phyloP scores from a whole-genome alignment of 495 filamentous ascomycete genomes.

The Aspergillus leporis region DNA sequence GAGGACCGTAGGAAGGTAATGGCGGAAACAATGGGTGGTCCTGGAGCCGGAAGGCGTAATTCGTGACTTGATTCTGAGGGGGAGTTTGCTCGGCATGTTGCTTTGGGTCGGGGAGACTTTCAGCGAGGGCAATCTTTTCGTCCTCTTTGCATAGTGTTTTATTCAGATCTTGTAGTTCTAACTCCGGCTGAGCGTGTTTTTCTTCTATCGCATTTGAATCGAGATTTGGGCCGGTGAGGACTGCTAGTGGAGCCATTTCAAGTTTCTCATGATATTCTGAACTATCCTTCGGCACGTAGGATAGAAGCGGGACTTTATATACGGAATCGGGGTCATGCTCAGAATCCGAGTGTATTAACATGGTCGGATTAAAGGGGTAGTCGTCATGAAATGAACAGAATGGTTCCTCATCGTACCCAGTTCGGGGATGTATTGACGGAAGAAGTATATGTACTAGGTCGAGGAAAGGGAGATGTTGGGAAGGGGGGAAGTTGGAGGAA shows the following conservation, averaged over 20 bases:
- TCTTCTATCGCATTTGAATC: neutral
- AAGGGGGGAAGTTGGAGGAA: neutral
- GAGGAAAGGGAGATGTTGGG: neutral
- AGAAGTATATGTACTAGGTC: neutral
- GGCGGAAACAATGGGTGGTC: slow-evolving; percentile 83
- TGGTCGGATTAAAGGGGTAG: neutral
- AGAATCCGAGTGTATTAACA: neutral
- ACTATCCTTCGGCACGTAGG: neutral
- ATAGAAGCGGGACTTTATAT: slow-evolving; percentile 2
- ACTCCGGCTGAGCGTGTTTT: slow-evolving; percentile 1
- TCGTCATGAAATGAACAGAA: slow-evolving; percentile 8
- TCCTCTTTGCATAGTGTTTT: slow-evolving; percentile 6
- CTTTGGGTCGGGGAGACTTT: slow-evolving; percentile 16
- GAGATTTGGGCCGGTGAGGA: neutral
- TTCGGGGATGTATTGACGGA: slow-evolving; percentile 9
- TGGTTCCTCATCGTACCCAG: slow-evolving; percentile 4
- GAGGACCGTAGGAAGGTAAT: slow-evolving; percentile 78
- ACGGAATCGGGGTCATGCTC: neutral
- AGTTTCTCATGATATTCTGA: neutral
- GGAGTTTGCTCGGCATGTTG: neutral
- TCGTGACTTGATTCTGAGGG: neutral
- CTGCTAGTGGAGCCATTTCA: neutral
- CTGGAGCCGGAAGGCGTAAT: slow-evolving; percentile 2
- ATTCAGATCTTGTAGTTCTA: slow-evolving; percentile 17
- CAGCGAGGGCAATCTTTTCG: slow-evolving; percentile 17